A percentile compares a stretch with the other conserved stretches of the same genome.
Conservation (phyloP, 768 basidiomycete species). For the Tylopilus vinaceipallidus region DNA sequence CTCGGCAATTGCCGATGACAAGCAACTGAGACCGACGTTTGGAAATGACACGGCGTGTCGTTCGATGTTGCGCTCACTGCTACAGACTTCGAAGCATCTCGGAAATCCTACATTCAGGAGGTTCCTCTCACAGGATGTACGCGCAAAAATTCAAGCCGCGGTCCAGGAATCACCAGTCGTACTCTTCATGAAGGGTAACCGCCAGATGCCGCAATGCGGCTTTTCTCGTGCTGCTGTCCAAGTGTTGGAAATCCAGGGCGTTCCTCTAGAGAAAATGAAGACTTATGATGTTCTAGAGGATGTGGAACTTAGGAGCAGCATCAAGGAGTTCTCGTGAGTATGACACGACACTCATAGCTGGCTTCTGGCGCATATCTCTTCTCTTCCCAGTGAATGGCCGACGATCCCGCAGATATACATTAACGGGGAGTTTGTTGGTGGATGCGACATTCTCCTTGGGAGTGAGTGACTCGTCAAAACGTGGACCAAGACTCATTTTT, state of each 20-base stretch:
- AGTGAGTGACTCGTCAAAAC: conserved; percentile 53
- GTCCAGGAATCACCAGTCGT: conserved; percentile 79
- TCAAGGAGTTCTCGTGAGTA: conserved; percentile 98
- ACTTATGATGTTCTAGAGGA: conserved; percentile 92
- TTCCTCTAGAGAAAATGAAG: conserved; percentile 76
- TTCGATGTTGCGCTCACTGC: not conserved
- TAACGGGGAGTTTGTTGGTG: conserved; percentile 93
- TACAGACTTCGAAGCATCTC: not conserved
- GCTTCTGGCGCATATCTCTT: not conserved
- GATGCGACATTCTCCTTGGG: conserved; percentile 90
- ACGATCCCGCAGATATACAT: conserved; percentile 96
- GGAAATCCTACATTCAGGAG: conserved; percentile 32
- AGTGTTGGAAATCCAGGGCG: conserved; percentile 81
- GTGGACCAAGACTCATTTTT: not conserved
- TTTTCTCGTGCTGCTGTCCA: conserved; percentile 95
- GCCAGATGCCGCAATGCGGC: conserved; percentile 82
- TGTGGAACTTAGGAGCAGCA: conserved; percentile 73
- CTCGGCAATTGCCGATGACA: no score
- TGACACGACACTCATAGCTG: not conserved
- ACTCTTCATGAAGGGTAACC: conserved; percentile 98
- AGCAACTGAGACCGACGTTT: no score
- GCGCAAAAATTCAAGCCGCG: conserved; percentile 67
- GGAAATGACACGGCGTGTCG: no score
- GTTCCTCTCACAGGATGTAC: conserved; percentile 60
- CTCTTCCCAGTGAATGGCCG: conserved; percentile 88